Base-by-base conservation (phyloP, 768 basidiomycete species). In the Mycena galopus region DNA sequence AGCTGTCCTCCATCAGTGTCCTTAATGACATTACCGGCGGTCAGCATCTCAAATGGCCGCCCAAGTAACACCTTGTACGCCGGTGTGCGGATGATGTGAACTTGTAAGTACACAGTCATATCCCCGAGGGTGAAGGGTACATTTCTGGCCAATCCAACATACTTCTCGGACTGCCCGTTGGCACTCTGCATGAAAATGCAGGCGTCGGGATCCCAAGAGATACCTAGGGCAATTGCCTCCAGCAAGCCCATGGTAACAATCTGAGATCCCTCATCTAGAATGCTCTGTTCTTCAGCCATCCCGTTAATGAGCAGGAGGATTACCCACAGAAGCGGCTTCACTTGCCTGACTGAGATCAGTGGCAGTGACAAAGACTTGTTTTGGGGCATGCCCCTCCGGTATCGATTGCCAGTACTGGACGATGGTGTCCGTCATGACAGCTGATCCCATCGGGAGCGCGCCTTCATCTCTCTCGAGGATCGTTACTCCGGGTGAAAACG, bases 391-490 rank as follows among this genome's bases (percentile, higher is more conserved):
- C 4, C 65, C 65, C 17, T 1, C 21, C 32, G 55, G 17, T n/a
- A 19, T 4, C 1, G n/a, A 23, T 1, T 14, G 17, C 47, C 47
- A 50, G 47, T 50, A 50, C 6, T 50, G 47, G 21, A 68, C 69
- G 1, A 65, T 65, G 6, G 76, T 50, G 3, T 57, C 74, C 27
- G 75, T 70, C 0, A 76, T 74, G 70, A 78, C 77, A 0, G 11
- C 65, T 70, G 8, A 77, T 67, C 29, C 70, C 72, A 50, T 78
- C 71, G 51, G 73, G 32, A 47, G 11, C 7, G 76, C 73, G 8
- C 69, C 69, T 1, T 75, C 72, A 3, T 12, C 39, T 23, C 33
- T 19, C 0, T 17, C 42, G 2, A 4, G 5, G 3, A 32, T 29
- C 27, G 0, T 2, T 21, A 17, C 4, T 23, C 7, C 6, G 3